These are phyloP conservation scores for Kwoniella dendrophila DNA, from an alignment of 768 basidiomycete genomes.

Conservation along the genomic window DNA sequence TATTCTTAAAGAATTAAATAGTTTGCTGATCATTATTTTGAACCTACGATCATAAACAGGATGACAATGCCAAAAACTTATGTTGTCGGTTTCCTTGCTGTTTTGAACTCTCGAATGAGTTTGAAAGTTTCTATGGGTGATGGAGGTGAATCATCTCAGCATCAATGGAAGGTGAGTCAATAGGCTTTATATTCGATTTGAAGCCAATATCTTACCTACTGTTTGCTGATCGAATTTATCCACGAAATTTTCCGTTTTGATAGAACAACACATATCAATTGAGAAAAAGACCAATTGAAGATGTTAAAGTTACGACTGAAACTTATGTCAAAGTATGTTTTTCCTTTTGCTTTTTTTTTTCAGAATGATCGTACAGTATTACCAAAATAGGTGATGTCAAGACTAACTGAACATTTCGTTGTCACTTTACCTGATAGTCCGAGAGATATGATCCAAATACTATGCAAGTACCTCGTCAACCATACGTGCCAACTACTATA, in stretches of 20 bases:
- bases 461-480: not conserved
- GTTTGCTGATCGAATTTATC: too few species aligned
- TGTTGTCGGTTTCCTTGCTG: slow-evolving; percentile 2
- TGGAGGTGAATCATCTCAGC: too few species aligned
- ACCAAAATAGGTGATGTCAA: not conserved
- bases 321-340: slow-evolving; percentile 5
- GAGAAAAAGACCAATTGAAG: not conserved
- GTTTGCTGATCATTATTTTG: too few species aligned
- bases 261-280: slow-evolving; percentile 8
- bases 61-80: slow-evolving; percentile 6
- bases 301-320: slow-evolving; percentile 12
- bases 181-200: too few species aligned
- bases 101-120: not conserved
- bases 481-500: not conserved
- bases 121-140: not conserved
- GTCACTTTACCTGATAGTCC: not conserved
- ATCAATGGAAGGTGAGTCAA: slow-evolving; percentile 3
- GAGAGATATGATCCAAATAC: slow-evolving; percentile 3
- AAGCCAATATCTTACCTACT: too few species aligned
- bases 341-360: not conserved
- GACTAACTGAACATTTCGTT: not conserved
- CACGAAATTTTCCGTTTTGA: too few species aligned
- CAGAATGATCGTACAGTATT: not conserved
- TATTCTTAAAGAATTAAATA: not conserved
- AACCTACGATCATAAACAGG: not conserved